Base-by-base conservation (phyloP, 2,329 filamentous ascomycete species). In the Aspergillus versicolor region DNA sequence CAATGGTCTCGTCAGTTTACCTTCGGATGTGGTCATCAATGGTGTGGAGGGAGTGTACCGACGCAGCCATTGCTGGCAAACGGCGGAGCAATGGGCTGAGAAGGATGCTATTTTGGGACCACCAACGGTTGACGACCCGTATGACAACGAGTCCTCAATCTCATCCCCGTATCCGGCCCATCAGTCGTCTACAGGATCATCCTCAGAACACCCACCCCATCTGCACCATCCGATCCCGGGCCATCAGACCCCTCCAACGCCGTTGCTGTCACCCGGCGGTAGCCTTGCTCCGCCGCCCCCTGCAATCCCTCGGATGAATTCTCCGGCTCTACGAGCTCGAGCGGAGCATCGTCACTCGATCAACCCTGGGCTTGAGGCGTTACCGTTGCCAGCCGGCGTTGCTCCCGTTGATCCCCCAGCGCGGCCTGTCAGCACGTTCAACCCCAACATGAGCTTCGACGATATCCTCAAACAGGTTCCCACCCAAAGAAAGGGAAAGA, bases 41-140 rank as follows among this genome's bases (percentile, higher is more conserved):
- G 84, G 87, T 17, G 82, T 87, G 2, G 87, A 90, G 66, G 86
- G 84, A 44, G 82, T 88, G 43, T 90, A 88, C 70, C 81, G 84
- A 15, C 82, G 87, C 42, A 87, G 84, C 59, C 87, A 90, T 68
- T 89, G 87, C 72, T 90, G 87, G 87, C 75, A 81, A 57, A 79
- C 82, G 65, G 87, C 86, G 3, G 80, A 84, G 63, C 77, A 82
- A 63, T 89, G 87, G 87, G 79, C 79, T 8, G 75, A 77, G 37
- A 75, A 77, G 17, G 70, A 71, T 52, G 63, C 68, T 49, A 63
- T 74, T 15, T 58, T 74, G 43, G 70, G 63, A 3, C 69, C 70
- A 4, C 68, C 73, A 1, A 64, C 67, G 50, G 56, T 71, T 4
- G 72, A 73, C 27, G 71, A 73, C 19, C 66, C 68, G 15, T 74